These are phyloP conservation scores for Eremomyces bilateralis DNA, from an alignment of 495 filamentous ascomycete species.

Conservation along the genomic window DNA sequence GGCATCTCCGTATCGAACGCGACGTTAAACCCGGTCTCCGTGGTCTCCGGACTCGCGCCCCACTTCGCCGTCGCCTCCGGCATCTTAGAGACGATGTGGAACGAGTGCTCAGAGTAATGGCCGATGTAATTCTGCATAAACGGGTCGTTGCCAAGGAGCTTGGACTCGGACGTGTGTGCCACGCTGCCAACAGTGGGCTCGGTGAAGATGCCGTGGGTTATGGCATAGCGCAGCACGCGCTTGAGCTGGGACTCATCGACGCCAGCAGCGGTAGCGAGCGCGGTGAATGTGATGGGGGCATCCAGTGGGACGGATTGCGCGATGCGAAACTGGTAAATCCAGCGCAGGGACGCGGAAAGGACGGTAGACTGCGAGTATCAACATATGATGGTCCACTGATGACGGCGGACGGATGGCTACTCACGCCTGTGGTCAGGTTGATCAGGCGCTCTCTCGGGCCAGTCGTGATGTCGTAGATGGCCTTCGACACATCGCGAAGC, in stretches of 20 bases:
- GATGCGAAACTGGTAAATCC: constrained; percentile 1
- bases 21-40: background rate
- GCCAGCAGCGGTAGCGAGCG: background rate
- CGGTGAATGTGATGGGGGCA: background rate
- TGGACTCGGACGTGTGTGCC: constrained; percentile 7
- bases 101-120: background rate
- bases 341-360: background rate
- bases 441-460: background rate
- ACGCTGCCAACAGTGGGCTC: constrained; percentile 6
- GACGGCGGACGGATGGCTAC: background rate
- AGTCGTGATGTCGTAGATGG: background rate
- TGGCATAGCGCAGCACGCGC: constrained; percentile 6
- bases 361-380: background rate
- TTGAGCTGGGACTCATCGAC: background rate
- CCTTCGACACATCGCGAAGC: background rate
- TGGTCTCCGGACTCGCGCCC: background rate
- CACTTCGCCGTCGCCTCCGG: background rate
- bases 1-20: constrained; percentile 1
- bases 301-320: background rate
- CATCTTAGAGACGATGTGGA: background rate
- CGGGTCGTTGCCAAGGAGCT: background rate
- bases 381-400: background rate
- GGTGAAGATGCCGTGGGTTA: constrained; percentile 7
- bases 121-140: constrained; percentile 1
- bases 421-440: background rate